phyloP scores from a whole-genome alignment of 1,284 basidiomycete species.

The Neonothopanus nambi region DNA sequence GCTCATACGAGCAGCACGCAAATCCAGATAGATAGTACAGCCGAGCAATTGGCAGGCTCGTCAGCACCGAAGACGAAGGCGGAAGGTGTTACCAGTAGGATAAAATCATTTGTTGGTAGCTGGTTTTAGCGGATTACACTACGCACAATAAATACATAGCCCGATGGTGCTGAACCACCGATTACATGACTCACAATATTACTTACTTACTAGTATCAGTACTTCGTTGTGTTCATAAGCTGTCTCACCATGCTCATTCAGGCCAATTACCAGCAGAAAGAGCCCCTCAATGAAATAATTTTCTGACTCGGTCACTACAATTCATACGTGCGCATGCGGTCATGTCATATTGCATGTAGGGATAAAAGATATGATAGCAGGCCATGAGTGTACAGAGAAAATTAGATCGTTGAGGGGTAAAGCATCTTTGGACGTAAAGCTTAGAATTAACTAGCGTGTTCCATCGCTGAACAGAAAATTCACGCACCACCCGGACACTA shows the following conservation, averaged over 20 bases:
- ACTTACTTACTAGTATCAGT: too few species aligned
- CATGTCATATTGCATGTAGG: constrained; percentile 55
- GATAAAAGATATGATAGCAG: constrained; percentile 33
- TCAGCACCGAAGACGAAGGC: background rate
- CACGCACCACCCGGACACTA: constrained; percentile 87
- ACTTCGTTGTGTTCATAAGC: too few species aligned
- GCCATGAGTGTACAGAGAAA: constrained; percentile 36
- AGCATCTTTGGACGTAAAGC: constrained; percentile 46
- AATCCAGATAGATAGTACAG: background rate
- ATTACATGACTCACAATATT: too few species aligned
- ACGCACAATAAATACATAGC: background rate
- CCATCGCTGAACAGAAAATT: constrained; percentile 20
- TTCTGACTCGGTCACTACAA: constrained; percentile 5
- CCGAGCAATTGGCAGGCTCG: too few species aligned
- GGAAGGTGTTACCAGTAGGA: background rate
- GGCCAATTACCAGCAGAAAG: background rate
- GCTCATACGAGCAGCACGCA: background rate
- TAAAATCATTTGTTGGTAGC: constrained; percentile 7
- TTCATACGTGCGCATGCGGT: constrained; percentile 31
- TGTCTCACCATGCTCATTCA: too few species aligned
- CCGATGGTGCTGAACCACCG: background rate
- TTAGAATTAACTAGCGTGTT: background rate
- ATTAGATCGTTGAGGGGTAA: constrained; percentile 58
- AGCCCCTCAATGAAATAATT: background rate
- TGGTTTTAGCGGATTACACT: constrained; percentile 1